These are phyloP conservation scores for Mallotus repandus DNA, from an alignment of 441 rosid species.

Conservation along the genomic window DNA sequence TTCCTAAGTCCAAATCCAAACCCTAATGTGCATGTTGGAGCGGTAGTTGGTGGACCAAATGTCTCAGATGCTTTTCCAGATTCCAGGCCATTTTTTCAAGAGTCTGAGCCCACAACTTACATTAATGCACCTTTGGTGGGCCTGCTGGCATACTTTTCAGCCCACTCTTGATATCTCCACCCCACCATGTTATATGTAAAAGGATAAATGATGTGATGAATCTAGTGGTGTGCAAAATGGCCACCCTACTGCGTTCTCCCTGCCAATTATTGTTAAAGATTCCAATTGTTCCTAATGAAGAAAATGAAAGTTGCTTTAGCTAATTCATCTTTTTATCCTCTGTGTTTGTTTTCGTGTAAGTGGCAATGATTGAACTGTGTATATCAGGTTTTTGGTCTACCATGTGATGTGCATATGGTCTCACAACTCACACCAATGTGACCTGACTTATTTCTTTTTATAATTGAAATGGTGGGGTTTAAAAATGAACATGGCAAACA, in stretches of 20 bases:
- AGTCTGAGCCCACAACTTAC: constrained; percentile 90
- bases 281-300: constrained; percentile 19
- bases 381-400: not conserved
- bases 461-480: too few relatives aligned
- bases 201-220: not conserved
- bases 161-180: constrained; percentile 44
- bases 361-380: not conserved
- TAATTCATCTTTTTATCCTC: not conserved
- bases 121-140: constrained; percentile 95
- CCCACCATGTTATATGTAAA: not conserved
- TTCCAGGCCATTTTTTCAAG: constrained; percentile 60
- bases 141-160: constrained; percentile 69
- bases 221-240: constrained; percentile 45
- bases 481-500: too few relatives aligned
- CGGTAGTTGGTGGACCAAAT: constrained; percentile 86
- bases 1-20: constrained; percentile 66
- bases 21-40: constrained; percentile 73
- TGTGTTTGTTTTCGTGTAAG: not conserved
- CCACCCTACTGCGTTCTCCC: constrained; percentile 40
- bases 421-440: not conserved
- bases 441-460: not conserved
- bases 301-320: not conserved
- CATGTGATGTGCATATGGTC: not conserved
- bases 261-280: constrained; percentile 14
- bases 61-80: constrained; percentile 72